Conservation (phyloP, 2,329 filamentous ascomycete genomes). For the Catunica adiposa region DNA sequence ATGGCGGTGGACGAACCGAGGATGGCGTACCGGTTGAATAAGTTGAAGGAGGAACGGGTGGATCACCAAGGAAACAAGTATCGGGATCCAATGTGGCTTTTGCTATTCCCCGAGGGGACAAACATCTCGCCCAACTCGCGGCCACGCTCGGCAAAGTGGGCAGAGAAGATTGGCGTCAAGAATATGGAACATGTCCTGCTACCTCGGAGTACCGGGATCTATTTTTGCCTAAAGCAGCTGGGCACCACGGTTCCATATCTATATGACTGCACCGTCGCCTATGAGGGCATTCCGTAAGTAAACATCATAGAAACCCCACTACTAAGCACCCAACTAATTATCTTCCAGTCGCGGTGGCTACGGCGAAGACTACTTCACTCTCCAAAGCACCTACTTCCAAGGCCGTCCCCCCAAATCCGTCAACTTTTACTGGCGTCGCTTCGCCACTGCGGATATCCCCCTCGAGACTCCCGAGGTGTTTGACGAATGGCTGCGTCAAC, state of each 20-base stretch:
- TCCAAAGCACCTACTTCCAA: constrained; percentile 75
- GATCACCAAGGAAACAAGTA: constrained; percentile 29
- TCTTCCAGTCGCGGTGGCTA: constrained; percentile 53
- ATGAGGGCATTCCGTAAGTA: constrained; percentile 81
- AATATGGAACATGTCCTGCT: constrained; percentile 61
- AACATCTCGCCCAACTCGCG: constrained; percentile 59
- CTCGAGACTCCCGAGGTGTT: constrained; percentile 59
- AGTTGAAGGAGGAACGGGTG: constrained; percentile 43
- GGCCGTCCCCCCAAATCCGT: constrained; percentile 84
- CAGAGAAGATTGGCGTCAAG: constrained; percentile 54
- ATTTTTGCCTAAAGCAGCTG: constrained; percentile 63
- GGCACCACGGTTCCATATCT: constrained; percentile 61
- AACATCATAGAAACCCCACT: not conserved
- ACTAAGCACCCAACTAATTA: not conserved
- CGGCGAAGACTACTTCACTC: constrained; percentile 79
- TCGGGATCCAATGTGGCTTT: constrained; percentile 72
- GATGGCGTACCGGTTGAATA: constrained; percentile 56
- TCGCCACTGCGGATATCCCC: constrained; percentile 64
- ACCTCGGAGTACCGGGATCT: constrained; percentile 64
- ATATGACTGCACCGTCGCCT: constrained; percentile 88
- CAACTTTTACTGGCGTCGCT: constrained; percentile 91
- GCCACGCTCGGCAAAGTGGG: constrained; percentile 56
- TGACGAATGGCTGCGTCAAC: constrained; percentile 65
- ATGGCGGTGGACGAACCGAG: constrained; percentile 65
- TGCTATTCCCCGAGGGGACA: constrained; percentile 78